phyloP scores from a whole-genome alignment of 2,329 filamentous ascomycete species.

The Neospermospora avenae region DNA sequence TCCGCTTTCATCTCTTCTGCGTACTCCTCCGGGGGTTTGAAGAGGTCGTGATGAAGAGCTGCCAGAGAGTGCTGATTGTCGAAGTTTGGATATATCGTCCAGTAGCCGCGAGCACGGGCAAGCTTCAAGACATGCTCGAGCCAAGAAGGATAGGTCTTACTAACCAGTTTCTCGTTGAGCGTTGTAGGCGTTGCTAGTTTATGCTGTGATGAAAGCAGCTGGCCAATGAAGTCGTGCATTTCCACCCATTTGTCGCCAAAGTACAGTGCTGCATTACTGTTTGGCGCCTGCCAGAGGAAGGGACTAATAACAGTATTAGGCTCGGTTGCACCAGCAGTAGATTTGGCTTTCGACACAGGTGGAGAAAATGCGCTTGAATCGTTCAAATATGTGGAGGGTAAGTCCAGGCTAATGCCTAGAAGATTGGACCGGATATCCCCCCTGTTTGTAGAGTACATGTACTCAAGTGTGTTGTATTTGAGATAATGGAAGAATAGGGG shows the following conservation, averaged over 20 bases:
- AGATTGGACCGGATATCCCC: slow-evolving; percentile 52
- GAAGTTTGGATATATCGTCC: slow-evolving; percentile 72
- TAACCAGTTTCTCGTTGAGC: slow-evolving; percentile 55
- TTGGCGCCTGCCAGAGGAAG: slow-evolving; percentile 84
- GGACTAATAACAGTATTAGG: slow-evolving; percentile 14
- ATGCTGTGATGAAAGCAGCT: slow-evolving; percentile 29
- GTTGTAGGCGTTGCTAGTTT: slow-evolving; percentile 39
- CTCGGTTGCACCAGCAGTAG: not conserved
- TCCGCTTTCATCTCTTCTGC: slow-evolving; percentile 24
- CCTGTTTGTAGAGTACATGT: slow-evolving; percentile 62
- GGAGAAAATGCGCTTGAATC: slow-evolving; percentile 53
- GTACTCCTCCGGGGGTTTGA: slow-evolving; percentile 69
- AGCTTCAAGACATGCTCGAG: slow-evolving; percentile 75
- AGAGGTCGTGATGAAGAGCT: slow-evolving; percentile 76
- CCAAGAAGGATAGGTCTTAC: slow-evolving; percentile 70
- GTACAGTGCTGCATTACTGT: slow-evolving; percentile 76
- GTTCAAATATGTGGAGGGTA: slow-evolving; percentile 63
- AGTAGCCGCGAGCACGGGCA: slow-evolving; percentile 72
- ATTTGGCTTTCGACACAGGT: slow-evolving; percentile 38
- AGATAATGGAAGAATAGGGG: slow-evolving; percentile 83
- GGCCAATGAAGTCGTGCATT: slow-evolving; percentile 73
- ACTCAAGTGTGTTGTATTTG: slow-evolving; percentile 73
- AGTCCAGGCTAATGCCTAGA: slow-evolving; percentile 76
- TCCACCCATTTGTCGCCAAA: slow-evolving; percentile 85
- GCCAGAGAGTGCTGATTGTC: slow-evolving; percentile 48